Base-by-base conservation (phyloP, 1,284 basidiomycete species). In the Rhodotorula sp. region DNA sequence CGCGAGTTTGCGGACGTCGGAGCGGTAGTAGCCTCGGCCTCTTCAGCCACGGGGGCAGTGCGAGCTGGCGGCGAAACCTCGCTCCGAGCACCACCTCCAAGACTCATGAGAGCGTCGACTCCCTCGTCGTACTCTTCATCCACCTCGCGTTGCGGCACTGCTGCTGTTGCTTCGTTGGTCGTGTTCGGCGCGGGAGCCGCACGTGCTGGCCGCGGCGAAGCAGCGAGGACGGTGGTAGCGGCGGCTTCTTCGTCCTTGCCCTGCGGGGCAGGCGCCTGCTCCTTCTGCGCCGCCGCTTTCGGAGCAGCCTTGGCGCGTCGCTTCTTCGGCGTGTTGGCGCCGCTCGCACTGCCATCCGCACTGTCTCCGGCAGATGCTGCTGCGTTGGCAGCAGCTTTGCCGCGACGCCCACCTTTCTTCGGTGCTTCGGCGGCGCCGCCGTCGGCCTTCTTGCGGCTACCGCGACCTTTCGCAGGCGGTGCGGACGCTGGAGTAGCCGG, bases 41-140 rank as follows among this genome's bases (percentile, higher is more conserved):
- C 23, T 1, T 28, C 47, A 8, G 63, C 48, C 3, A 65, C 34
- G 12, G 63, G 48, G 15, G 54, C 26, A 15, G 26, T 49, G 23
- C 45, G 50, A 15, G 59, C 52, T 34, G 50, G 60, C 28, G 47
- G 64, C 34, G 55, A 47, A 12, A 50, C 23, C 12, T 18, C 23
- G 58, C 52, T 15, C 54, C 28, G 15, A 48, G 28, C 26, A 58
- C 14, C n/a, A 56, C 19, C 48, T 38, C 63, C 50, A 28, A 89
- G 83, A 18, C 84, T 86, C 78, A 92, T 88, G 52, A 92, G 81
- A 0, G 88, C 85, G 74, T 89, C 89, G 68, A 76, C 74, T 47
- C 74, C 74, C 38, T 76, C 74, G 60, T 76, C 74, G 68, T 74
- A 74, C 76, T 93, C 88, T 73, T 93, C 91, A 76, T 92, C 90